Conservation (phyloP, 2,329 filamentous ascomycete species). For the Tolypocladium tundrense region DNA sequence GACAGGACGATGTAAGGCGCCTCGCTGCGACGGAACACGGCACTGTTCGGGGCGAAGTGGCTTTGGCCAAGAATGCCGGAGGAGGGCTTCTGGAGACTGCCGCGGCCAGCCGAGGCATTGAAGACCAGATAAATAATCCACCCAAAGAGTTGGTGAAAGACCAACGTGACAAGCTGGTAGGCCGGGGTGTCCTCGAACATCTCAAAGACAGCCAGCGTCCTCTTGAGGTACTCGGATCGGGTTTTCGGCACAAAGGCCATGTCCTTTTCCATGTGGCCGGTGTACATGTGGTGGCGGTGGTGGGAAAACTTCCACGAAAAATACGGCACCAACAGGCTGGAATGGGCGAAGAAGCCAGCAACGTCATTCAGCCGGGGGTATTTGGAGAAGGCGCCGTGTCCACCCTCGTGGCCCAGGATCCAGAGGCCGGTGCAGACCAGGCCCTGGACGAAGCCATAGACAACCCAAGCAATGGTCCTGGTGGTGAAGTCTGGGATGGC, state of each 20-base stretch:
- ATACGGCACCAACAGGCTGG: conserved; percentile 56
- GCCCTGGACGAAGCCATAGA: conserved; percentile 54
- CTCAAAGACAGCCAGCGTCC: background rate
- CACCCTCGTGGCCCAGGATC: conserved; percentile 62
- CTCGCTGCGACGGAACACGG: conserved; percentile 49
- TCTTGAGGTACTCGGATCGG: conserved; percentile 23
- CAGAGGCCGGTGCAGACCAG: conserved; percentile 58
- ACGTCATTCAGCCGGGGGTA: conserved; percentile 46
- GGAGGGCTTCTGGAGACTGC: background rate
- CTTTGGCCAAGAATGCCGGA: conserved; percentile 25
- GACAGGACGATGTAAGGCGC: conserved; percentile 45
- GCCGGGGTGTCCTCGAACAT: background rate
- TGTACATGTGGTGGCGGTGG: conserved; percentile 57
- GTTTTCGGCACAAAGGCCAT: conserved; percentile 49
- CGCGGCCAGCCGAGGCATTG: background rate
- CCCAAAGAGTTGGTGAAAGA: background rate
- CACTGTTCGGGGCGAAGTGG: conserved; percentile 52
- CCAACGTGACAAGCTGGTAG: background rate
- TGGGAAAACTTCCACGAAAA: conserved; percentile 66
- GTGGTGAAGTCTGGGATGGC: background rate
- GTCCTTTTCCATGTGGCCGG: conserved; percentile 58
- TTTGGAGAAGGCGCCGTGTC: conserved; percentile 55
- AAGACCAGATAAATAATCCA: background rate
- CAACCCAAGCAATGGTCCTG: conserved; percentile 41
- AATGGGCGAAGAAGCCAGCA: conserved; percentile 56